Base-by-base conservation (phyloP, 176 grass and related monocot genomes). In the Carex cristatella region DNA sequence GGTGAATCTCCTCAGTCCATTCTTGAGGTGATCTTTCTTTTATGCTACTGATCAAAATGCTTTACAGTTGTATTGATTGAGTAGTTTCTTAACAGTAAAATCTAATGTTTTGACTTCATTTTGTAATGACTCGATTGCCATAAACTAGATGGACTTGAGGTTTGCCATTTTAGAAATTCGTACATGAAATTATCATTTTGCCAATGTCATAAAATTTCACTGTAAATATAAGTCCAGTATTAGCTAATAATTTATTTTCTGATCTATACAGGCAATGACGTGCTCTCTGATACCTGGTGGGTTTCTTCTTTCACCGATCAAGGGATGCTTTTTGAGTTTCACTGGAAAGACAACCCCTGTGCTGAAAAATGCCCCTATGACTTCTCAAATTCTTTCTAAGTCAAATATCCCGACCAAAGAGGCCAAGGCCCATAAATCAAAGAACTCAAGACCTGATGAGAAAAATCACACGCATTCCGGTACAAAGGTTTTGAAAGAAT, bases 1-100 rank as follows among this genome's bases (percentile, higher is more conserved):
- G 55, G 72, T 79, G 95, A 94, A 95, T 98, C 95, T 81, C 96
- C 96, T 15, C 86, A 59, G 51, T 89, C 85, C 84, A 99, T 99
- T 88, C 85, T 99, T 78, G 84, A 99, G 96, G 96, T 99, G 92
- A 86, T 83, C 28, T 79, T 62, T 48, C 61, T 76, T 31, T 57
- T 32, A 2, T 78, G 37, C 15, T 38, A n/a, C 38, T 46, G 35
- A 48, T 72, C 16, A 72, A 69, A 69, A 69, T 69, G 14, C 13
- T 69, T 38, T 69, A 42, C 37, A 44, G 69, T 58, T 79, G 53
- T 57, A 58, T 58, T 35, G 37, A 13, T 53, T 55, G 56, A 58
- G 49, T 58, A 14, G 51, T 79, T 78, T 78, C 46, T 27, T 54
- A 55, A 27, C 65, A 74, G 19, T 19, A 75, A 54, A 74, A 74